Percentiles rank a stretch among this genome's conserved stretches.
These are phyloP conservation scores for Tetrapisispora arboricola DNA, from an alignment of 805 yeast genomes.

Conservation along the genomic window DNA sequence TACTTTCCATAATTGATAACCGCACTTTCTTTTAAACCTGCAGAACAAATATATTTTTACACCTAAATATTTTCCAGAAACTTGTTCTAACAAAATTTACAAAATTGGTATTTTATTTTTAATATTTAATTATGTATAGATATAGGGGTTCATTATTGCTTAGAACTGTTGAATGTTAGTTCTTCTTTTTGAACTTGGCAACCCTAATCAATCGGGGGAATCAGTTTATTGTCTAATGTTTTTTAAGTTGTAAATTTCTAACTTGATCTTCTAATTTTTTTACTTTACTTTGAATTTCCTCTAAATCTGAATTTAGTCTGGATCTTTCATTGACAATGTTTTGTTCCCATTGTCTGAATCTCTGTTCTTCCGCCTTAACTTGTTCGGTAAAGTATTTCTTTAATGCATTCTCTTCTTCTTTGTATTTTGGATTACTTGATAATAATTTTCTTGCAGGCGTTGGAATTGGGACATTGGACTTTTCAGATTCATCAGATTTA, in stretches of 20 bases:
- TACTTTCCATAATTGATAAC: no score
- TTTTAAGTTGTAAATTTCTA: constrained; percentile 46
- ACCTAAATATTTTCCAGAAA: no score
- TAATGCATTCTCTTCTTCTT: constrained; percentile 91
- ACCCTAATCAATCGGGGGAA: neutral
- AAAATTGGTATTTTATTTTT: neutral
- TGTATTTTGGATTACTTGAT: constrained; percentile 81
- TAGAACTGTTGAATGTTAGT: neutral
- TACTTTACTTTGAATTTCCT: constrained; percentile 71
- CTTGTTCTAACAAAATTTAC: no score
- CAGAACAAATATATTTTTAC: no score
- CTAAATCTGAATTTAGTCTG: constrained; percentile 86
- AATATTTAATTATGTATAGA: no score
- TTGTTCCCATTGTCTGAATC: constrained; percentile 98
- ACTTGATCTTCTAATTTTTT: constrained; percentile 69
- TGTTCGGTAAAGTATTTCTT: constrained; percentile 94
- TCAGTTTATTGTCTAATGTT: constrained; percentile 27
- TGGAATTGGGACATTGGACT: constrained; percentile 23
- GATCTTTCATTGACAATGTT: constrained; percentile 92
- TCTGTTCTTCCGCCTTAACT: constrained; percentile 90
- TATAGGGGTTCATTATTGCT: no score
- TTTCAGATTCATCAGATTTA: constrained; percentile 23
- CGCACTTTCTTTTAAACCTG: no score
- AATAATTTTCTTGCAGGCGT: constrained; percentile 40
- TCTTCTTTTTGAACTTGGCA: neutral